Percentiles rank a stretch among this genome's conserved stretches.
phyloP scores from a whole-genome alignment of 768 basidiomycete genomes.

The Boletellus emodensis region DNA sequence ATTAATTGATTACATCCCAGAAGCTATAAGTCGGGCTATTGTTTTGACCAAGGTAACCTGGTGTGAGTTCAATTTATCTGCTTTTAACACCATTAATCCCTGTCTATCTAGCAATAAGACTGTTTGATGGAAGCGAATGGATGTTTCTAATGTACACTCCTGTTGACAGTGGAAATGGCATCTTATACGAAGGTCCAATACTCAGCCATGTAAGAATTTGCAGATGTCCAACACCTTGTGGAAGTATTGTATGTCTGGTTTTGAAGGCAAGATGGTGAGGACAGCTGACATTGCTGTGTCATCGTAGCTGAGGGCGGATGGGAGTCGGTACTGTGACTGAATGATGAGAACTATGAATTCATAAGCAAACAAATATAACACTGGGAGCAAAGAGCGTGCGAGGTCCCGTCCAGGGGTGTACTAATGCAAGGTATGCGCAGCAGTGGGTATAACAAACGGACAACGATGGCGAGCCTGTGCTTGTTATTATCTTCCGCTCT shows the following conservation, averaged over 20 bases:
- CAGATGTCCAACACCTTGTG: neutral
- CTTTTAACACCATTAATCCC: neutral
- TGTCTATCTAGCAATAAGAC: neutral
- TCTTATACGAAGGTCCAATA: neutral
- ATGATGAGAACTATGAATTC: conserved; percentile 2
- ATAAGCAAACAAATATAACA: conserved; percentile 1
- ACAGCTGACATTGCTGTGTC: no score
- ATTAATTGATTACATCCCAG: neutral
- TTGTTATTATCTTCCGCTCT: no score
- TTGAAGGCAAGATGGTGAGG: no score
- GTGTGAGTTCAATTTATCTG: neutral
- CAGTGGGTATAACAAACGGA: neutral
- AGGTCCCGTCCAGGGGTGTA: conserved; percentile 7
- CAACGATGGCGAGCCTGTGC: neutral
- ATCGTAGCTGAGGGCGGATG: no score
- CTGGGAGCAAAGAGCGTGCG: conserved; percentile 16
- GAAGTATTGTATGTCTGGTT: no score
- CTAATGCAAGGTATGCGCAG: neutral
- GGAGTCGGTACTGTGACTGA: conserved; percentile 4
- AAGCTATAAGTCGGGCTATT: neutral
- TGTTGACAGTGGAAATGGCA: neutral
- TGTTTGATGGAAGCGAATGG: neutral
- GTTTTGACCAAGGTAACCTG: neutral
- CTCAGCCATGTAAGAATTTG: no score
- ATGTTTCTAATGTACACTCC: neutral